Conservation (phyloP, 2,329 filamentous ascomycete genomes). For the Aspergillus fructus region DNA sequence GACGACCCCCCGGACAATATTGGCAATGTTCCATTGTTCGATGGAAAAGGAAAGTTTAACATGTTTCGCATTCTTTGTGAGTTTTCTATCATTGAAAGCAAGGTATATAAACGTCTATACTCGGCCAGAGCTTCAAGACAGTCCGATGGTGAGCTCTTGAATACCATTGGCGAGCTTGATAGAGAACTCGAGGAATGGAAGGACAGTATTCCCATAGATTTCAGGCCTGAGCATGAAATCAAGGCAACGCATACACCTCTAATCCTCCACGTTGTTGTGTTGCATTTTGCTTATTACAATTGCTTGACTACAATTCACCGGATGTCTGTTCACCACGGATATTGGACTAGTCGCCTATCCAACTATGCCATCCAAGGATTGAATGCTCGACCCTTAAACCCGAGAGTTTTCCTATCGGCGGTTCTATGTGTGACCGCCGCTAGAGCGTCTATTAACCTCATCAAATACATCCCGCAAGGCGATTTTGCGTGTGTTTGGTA, state of each 20-base stretch:
- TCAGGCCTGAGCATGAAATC: slow-evolving; percentile 96
- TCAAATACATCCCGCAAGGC: slow-evolving; percentile 94
- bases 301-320: slow-evolving; percentile 96
- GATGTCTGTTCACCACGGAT: slow-evolving; percentile 97
- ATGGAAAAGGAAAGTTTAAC: slow-evolving; percentile 91
- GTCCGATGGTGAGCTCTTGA: slow-evolving; percentile 86
- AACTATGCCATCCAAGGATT: slow-evolving; percentile 94
- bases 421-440: slow-evolving; percentile 90
- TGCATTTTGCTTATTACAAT: slow-evolving; percentile 98
- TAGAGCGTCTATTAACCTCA: slow-evolving; percentile 84
- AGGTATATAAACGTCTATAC: slow-evolving; percentile 90
- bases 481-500: slow-evolving; percentile 95
- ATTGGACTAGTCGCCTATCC: slow-evolving; percentile 93
- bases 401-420: slow-evolving; percentile 89
- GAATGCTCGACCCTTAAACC: slow-evolving; percentile 87
- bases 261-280: slow-evolving; percentile 89
- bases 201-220: slow-evolving; percentile 89
- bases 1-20: slow-evolving; percentile 89
- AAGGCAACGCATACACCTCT: slow-evolving; percentile 87
- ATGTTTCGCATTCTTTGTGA: slow-evolving; percentile 91
- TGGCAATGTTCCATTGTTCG: slow-evolving; percentile 85
- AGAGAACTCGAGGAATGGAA: slow-evolving; percentile 92
- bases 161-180: slow-evolving; percentile 94
- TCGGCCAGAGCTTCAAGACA: slow-evolving; percentile 89
- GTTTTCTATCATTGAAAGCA: slow-evolving; percentile 87